Conservation (phyloP, 1,284 basidiomycete genomes). For the Tilletia horrida region DNA sequence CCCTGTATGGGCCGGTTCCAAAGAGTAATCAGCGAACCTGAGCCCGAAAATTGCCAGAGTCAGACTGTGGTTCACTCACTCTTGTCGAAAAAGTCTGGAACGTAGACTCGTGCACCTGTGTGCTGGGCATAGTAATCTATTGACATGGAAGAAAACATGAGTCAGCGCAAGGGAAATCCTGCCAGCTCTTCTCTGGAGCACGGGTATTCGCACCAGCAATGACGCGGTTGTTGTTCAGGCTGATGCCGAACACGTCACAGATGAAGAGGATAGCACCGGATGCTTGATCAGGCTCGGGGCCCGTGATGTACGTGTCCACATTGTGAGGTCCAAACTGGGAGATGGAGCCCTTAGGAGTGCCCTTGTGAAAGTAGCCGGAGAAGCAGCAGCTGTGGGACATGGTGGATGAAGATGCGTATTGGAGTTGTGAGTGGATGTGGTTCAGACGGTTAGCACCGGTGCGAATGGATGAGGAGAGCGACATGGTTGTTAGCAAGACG, state of each 20-base stretch:
- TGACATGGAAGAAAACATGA: too few species aligned
- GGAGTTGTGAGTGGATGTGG: conserved; percentile 2
- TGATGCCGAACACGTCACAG: background rate
- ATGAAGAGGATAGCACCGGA: conserved; percentile 24
- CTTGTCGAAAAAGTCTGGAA: conserved; percentile 20
- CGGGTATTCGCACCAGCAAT: conserved; percentile 21
- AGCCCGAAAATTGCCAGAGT: background rate
- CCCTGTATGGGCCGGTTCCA: background rate
- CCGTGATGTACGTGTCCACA: conserved; percentile 24
- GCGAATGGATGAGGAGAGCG: too few species aligned
- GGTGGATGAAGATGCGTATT: background rate
- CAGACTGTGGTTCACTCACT: background rate
- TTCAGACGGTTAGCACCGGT: background rate
- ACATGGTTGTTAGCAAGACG: too few species aligned
- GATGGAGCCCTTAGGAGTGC: conserved; percentile 22
- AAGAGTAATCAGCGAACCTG: too few species aligned
- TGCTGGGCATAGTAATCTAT: conserved; percentile 27
- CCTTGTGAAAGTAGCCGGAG: conserved; percentile 28
- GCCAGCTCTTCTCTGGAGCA: too few species aligned
- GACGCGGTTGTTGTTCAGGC: conserved; percentile 6
- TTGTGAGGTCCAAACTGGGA: conserved; percentile 22
- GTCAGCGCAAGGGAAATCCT: background rate
- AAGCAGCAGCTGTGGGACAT: conserved; percentile 10
- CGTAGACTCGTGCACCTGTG: conserved; percentile 23
- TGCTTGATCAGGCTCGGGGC: conserved; percentile 13